Conservation (phyloP, 345 rosid species). For the Citrus australasica region DNA sequence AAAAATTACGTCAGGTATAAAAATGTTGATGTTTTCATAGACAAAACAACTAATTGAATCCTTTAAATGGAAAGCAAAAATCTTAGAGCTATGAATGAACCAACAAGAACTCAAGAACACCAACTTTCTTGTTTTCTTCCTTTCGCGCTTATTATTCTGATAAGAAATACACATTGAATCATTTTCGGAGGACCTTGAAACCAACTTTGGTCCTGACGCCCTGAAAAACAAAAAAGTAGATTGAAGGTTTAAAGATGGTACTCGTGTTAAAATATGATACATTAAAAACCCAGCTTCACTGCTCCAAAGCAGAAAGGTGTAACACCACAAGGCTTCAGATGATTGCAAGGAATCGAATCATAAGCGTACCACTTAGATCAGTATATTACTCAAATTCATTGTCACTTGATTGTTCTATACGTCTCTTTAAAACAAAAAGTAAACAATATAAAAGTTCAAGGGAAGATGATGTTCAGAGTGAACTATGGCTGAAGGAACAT, state of each 20-base stretch:
- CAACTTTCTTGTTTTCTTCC: conserved; percentile 51
- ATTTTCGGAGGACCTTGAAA: conserved; percentile 17
- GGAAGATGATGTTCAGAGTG: neutral
- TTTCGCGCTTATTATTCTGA: conserved; percentile 19
- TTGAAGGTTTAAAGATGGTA: neutral
- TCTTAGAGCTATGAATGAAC: neutral
- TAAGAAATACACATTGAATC: conserved; percentile 20
- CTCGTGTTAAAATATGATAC: neutral
- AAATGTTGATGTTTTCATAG: too few species aligned
- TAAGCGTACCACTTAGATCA: neutral
- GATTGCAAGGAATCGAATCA: neutral
- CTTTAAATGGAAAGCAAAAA: neutral
- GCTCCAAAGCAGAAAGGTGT: neutral
- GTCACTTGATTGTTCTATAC: neutral
- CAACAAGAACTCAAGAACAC: conserved; percentile 15
- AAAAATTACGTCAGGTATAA: neutral
- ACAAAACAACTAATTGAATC: neutral
- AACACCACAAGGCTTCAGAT: neutral
- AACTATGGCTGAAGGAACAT: neutral
- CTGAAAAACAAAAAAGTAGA: conserved; percentile 25
- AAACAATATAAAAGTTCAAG: neutral
- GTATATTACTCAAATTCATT: neutral
- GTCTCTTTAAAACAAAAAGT: neutral
- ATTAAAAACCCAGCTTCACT: neutral
- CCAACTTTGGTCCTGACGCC: conserved; percentile 24